Evolutionary conservation across 2,329 filamentous ascomycete species (phyloP).

Genomic region (Metarhizium anisopliae): DNA sequence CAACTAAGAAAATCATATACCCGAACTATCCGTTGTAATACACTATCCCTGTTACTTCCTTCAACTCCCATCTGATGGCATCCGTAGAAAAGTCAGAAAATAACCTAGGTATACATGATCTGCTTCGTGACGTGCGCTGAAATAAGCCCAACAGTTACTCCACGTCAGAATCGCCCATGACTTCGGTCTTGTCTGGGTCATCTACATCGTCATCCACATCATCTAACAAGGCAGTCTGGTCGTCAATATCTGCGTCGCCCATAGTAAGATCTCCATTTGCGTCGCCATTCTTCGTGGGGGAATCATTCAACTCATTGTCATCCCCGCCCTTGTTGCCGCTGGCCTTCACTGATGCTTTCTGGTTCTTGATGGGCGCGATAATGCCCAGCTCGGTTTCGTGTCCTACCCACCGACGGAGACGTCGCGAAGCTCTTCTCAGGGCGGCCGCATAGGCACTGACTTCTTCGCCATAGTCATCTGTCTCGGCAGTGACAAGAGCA

Average conservation of each 20-base stretch:
- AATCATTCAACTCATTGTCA: conserved; percentile 3
- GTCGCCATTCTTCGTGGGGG: conserved; percentile 20
- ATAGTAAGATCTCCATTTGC: conserved; percentile 36
- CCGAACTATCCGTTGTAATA: conserved; percentile 1
- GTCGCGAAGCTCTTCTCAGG: conserved; percentile 51
- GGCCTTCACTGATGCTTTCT: conserved; percentile 16
- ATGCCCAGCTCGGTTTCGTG: conserved; percentile 36
- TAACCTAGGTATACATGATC: neutral
- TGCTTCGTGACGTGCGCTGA: neutral
- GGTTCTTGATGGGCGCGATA: conserved; percentile 36
- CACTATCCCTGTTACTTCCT: neutral
- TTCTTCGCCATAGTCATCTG: conserved; percentile 72
- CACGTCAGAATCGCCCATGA: conserved; percentile 26
- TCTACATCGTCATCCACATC: conserved; percentile 39
- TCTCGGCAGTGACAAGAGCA: conserved; percentile 50
- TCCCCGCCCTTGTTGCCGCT: conserved; percentile 11
- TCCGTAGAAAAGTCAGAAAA: neutral
- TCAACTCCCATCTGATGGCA: neutral
- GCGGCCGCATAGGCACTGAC: conserved; percentile 56
- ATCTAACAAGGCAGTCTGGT: conserved; percentile 28
- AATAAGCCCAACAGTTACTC: conserved; percentile 12
- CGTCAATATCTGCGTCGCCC: conserved; percentile 46
- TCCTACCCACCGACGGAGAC: conserved; percentile 61
- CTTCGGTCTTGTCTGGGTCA: conserved; percentile 30
- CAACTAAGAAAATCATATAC: neutral